Conservation (phyloP, 108 stramenopile genomes). For the Fistulifera solaris region DNA sequence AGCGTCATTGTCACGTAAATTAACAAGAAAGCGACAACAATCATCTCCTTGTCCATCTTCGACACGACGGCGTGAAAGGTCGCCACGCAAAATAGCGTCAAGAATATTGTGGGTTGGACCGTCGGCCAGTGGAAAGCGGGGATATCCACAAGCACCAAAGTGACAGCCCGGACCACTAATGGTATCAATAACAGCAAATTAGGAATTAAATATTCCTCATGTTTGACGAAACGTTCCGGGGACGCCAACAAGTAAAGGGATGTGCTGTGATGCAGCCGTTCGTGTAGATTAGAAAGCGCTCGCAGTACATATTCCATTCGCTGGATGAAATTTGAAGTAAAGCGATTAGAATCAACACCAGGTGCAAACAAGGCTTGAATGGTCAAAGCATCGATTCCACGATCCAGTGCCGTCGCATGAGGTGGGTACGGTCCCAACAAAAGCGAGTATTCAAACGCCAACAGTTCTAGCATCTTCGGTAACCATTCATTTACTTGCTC, state of each 20-base stretch:
- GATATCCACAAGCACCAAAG: slow-evolving; percentile 42
- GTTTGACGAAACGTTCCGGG: slow-evolving; percentile 63
- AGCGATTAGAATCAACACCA: background rate
- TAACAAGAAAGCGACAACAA: background rate
- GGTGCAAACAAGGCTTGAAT: slow-evolving; percentile 32
- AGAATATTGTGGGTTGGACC: slow-evolving; percentile 12
- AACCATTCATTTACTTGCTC: slow-evolving; percentile 21
- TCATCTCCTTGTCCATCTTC: background rate
- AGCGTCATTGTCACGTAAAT: background rate
- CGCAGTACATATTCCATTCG: slow-evolving; percentile 48
- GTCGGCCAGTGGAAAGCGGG: slow-evolving; percentile 28
- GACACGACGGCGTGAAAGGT: background rate
- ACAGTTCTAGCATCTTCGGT: slow-evolving; percentile 15
- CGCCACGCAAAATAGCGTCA: background rate
- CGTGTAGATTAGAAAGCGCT: slow-evolving; percentile 71
- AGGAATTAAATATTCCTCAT: slow-evolving; percentile 76
- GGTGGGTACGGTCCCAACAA: slow-evolving; percentile 35
- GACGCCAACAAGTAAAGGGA: slow-evolving; percentile 69
- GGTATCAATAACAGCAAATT: slow-evolving; percentile 62
- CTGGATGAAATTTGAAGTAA: slow-evolving; percentile 14
- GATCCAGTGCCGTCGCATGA: slow-evolving; percentile 58
- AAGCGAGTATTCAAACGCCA: slow-evolving; percentile 30
- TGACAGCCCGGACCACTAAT: slow-evolving; percentile 51
- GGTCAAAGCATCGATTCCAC: slow-evolving; percentile 75
- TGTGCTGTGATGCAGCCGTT: slow-evolving; percentile 80